phyloP scores from a whole-genome alignment of 331 rosid genomes.

The Dryas integrifolia region DNA sequence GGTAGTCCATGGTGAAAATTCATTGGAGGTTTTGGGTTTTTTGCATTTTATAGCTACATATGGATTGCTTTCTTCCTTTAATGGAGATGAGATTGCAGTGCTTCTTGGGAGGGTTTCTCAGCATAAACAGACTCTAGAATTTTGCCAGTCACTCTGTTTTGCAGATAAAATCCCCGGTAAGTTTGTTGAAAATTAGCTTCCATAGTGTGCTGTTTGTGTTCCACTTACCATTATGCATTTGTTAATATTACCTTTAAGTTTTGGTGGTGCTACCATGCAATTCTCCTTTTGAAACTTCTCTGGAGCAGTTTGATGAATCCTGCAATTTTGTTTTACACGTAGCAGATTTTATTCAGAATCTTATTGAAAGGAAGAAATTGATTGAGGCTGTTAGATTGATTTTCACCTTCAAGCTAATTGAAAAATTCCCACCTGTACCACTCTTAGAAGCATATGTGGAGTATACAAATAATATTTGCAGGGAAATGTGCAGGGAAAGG shows the following conservation, averaged over 20 bases:
- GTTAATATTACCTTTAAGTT: slow-evolving; percentile 21
- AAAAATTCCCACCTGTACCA: slow-evolving; percentile 39
- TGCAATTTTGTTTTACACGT: not conserved
- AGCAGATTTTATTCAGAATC: slow-evolving; percentile 44
- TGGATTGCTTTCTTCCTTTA: slow-evolving; percentile 39
- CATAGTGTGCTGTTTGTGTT: not conserved
- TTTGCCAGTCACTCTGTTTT: slow-evolving; percentile 39
- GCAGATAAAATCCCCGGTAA: slow-evolving; percentile 44
- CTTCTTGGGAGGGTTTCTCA: slow-evolving; percentile 42
- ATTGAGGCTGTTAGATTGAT: slow-evolving; percentile 51
- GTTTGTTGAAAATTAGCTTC: slow-evolving; percentile 26
- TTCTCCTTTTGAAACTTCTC: not conserved
- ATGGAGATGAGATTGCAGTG: slow-evolving; percentile 39
- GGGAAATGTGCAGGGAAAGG: slow-evolving; percentile 13
- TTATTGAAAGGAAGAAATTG: slow-evolving; percentile 32
- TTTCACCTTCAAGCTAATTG: slow-evolving; percentile 44
- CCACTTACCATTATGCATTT: not conserved
- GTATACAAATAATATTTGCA: slow-evolving; percentile 5
- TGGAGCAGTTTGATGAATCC: slow-evolving; percentile 9
- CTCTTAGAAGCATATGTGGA: slow-evolving; percentile 29
- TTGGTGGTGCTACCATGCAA: not conserved
- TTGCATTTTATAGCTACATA: slow-evolving; percentile 47
- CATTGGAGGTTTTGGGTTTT: slow-evolving; percentile 48
- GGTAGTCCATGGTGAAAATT: slow-evolving; percentile 26
- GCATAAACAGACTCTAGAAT: slow-evolving; percentile 43